These are phyloP conservation scores for Chlamydomonas urium DNA, from an alignment of 139 green algal species.

Conservation along the genomic window DNA sequence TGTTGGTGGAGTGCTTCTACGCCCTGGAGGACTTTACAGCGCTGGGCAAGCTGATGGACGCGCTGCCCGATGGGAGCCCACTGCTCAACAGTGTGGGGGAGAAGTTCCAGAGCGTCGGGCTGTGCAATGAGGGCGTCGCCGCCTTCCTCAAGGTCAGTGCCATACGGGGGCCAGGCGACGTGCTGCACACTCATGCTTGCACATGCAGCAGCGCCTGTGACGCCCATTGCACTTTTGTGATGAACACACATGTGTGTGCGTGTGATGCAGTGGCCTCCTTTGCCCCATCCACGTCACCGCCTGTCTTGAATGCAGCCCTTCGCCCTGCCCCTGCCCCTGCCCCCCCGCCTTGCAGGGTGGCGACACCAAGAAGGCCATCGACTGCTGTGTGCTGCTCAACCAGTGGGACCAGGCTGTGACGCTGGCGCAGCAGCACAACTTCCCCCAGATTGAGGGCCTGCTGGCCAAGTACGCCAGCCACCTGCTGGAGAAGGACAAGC, in stretches of 20 bases:
- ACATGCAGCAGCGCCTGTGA: no score
- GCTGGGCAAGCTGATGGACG: conserved; percentile 58
- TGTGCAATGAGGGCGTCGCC: conserved; percentile 67
- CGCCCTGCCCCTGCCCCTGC: background rate
- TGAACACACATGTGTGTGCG: no score
- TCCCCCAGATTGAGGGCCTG: conserved; percentile 61
- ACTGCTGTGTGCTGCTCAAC: conserved; percentile 78
- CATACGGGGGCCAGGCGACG: no score
- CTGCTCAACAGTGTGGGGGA: conserved; percentile 61
- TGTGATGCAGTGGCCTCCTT: no score
- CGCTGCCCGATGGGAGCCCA: conserved; percentile 56
- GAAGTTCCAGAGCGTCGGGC: conserved; percentile 67
- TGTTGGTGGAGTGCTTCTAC: conserved; percentile 73
- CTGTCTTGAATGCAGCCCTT: no score
- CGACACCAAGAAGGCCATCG: conserved; percentile 68
- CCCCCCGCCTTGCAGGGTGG: conserved; percentile 34
- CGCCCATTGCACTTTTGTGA: no score
- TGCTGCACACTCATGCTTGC: no score
- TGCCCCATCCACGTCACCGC: no score
- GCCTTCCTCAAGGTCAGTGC: conserved; percentile 58
- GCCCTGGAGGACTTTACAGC: conserved; percentile 65
- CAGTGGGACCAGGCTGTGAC: conserved; percentile 74
- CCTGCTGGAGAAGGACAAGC: conserved; percentile 65
- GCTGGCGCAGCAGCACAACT: conserved; percentile 60
- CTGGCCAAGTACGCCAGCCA: conserved; percentile 69